phyloP scores from a whole-genome alignment of 352 stramenopile species.

The Phytophthora quininea region DNA sequence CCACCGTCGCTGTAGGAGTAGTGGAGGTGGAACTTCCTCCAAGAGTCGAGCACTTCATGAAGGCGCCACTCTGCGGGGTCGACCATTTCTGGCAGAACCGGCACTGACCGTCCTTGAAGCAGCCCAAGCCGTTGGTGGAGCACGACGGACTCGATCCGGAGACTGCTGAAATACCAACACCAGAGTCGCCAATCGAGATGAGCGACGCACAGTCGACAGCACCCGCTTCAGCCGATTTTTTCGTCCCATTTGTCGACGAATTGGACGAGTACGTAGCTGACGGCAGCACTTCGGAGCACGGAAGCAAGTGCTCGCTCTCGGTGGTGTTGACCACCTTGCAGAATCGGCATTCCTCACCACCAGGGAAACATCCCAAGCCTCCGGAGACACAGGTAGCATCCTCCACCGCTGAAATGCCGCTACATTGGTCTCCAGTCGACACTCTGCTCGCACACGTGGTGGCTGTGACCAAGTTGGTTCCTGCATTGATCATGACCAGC shows the following conservation, averaged over 20 bases:
- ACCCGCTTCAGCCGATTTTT: conserved; percentile 2
- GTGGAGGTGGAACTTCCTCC: conserved; percentile 11
- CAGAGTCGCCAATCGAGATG: conserved; percentile 34
- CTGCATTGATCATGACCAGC: conserved; percentile 13
- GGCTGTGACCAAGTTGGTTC: conserved; percentile 6
- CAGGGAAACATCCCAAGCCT: conserved; percentile 33
- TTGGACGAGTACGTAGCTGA: conserved; percentile 1
- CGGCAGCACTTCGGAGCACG: conserved; percentile 22
- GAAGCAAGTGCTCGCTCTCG: conserved; percentile 8
- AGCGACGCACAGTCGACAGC: conserved; percentile 26
- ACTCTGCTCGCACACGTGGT: conserved; percentile 28
- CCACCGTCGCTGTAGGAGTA: conserved; percentile 19
- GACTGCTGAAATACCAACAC: conserved; percentile 34
- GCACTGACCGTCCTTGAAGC: conserved; percentile 31
- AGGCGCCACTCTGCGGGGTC: conserved; percentile 31
- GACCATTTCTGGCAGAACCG: conserved; percentile 46
- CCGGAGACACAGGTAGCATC: conserved; percentile 37
- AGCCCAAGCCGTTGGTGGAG: conserved; percentile 33
- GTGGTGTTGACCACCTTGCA: conserved; percentile 15
- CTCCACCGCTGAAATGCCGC: conserved; percentile 43
- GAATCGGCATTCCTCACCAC: conserved; percentile 31
- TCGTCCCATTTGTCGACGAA: neutral
- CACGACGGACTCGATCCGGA: conserved; percentile 27
- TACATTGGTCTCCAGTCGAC: conserved; percentile 30
- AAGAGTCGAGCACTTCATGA: conserved; percentile 25